These are phyloP conservation scores for Hordeum pubiflorum DNA, from an alignment of 202 grass and related monocot species.

Conservation along the genomic window DNA sequence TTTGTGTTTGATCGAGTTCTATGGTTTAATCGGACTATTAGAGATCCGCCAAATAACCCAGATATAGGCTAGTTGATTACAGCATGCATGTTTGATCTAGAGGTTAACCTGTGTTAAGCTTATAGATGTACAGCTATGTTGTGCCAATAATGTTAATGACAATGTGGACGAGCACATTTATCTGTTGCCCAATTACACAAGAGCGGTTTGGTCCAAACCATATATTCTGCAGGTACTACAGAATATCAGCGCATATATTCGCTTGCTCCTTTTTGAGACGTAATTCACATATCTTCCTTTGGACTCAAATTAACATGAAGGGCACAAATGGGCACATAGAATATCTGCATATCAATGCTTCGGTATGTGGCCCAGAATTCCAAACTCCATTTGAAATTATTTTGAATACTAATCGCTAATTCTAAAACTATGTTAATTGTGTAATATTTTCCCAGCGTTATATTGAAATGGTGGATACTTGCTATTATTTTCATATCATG, in stretches of 20 bases:
- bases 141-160: neutral
- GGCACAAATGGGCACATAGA: no score
- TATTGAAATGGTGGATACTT: neutral
- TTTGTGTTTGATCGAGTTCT: neutral
- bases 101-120: neutral
- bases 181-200: neutral
- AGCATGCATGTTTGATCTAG: neutral
- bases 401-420: neutral
- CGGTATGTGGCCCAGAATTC: neutral
- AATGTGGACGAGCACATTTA: neutral
- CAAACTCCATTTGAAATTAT: neutral
- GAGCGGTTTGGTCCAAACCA: neutral
- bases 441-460: neutral
- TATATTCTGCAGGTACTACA: neutral
- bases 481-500: neutral
- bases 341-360: neutral
- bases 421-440: neutral
- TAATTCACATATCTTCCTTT: neutral
- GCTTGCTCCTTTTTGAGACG: neutral
- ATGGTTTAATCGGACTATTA: neutral
- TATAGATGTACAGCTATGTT: neutral
- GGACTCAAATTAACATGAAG: neutral
- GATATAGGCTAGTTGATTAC: neutral
- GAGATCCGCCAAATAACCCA: neutral
- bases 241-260: slow-evolving; percentile 7